A percentile compares a stretch with the other conserved stretches of the same genome.
phyloP scores from a whole-genome alignment of 2,329 filamentous ascomycete genomes.

The Aspergillus melleus region DNA sequence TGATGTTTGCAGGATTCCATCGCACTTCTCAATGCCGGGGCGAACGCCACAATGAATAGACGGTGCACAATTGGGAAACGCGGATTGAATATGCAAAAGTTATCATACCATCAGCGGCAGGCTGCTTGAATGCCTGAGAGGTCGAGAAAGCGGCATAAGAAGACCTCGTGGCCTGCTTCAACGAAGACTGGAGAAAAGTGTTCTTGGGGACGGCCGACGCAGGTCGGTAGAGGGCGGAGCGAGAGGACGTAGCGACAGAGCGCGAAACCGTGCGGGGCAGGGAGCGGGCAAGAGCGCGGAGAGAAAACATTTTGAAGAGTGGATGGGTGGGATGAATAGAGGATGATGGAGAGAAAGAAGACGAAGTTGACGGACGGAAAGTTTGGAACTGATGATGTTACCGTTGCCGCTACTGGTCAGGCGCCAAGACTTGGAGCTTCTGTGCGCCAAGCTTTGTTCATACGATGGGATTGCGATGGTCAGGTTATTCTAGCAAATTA shows the following conservation, averaged over 20 bases:
- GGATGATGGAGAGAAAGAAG: slow-evolving; percentile 3
- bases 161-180: slow-evolving; percentile 45
- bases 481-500: too few species aligned
- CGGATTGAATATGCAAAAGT: not conserved
- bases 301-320: slow-evolving; percentile 61
- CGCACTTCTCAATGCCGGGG: not conserved
- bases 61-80: not conserved
- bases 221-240: slow-evolving; percentile 47
- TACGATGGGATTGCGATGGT: not conserved
- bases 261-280: slow-evolving; percentile 65
- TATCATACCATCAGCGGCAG: slow-evolving; percentile 48
- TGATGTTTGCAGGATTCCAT: not conserved
- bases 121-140: slow-evolving; percentile 41
- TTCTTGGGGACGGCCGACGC: slow-evolving; percentile 52
- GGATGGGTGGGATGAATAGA: not conserved
- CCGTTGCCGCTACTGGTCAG: not conserved
- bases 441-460: not conserved
- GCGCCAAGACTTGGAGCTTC: slow-evolving; percentile 1
- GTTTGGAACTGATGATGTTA: slow-evolving; percentile 19
- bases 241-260: slow-evolving; percentile 52
- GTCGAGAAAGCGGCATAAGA: slow-evolving; percentile 51
- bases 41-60: not conserved
- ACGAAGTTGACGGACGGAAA: slow-evolving; percentile 20
- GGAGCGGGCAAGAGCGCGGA: slow-evolving; percentile 65
- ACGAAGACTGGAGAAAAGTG: slow-evolving; percentile 51